Evolutionary conservation across 2,329 filamentous ascomycete species (phyloP).

Genomic region (Aspergillus ruber): DNA sequence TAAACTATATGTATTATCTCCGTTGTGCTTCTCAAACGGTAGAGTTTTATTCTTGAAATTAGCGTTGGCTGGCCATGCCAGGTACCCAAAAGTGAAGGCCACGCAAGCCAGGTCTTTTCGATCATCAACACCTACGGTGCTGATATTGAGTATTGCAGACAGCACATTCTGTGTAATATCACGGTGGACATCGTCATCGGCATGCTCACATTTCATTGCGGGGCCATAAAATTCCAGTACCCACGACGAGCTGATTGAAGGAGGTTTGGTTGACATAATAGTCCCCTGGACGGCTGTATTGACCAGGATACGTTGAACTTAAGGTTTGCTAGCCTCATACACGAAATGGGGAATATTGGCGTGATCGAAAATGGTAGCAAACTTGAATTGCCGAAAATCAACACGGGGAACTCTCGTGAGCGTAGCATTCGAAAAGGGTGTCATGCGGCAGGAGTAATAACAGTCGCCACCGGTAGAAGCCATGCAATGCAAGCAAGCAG

Average conservation of each 20-base stretch:
- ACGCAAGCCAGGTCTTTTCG: no score
- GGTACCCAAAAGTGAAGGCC: no score
- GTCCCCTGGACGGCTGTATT: background rate
- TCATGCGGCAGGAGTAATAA: slow-evolving; percentile 1
- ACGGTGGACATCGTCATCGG: background rate
- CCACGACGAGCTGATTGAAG: background rate
- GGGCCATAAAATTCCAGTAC: background rate
- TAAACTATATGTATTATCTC: no score
- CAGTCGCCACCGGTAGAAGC: slow-evolving; percentile 1
- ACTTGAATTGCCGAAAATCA: background rate
- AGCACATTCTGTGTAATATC: background rate
- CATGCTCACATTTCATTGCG: background rate
- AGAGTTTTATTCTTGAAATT: no score
- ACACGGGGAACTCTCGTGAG: background rate
- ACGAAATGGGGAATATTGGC: no score
- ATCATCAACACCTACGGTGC: no score
- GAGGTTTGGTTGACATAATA: background rate
- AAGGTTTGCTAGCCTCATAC: background rate
- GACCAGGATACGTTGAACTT: background rate
- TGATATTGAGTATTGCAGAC: no score
- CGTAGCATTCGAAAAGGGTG: background rate
- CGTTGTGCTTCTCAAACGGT: no score
- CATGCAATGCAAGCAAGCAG: background rate
- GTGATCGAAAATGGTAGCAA: background rate
- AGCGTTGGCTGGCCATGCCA: no score